Conservation (phyloP, 306 rosid genomes). For the Ormosia semicastrata region DNA sequence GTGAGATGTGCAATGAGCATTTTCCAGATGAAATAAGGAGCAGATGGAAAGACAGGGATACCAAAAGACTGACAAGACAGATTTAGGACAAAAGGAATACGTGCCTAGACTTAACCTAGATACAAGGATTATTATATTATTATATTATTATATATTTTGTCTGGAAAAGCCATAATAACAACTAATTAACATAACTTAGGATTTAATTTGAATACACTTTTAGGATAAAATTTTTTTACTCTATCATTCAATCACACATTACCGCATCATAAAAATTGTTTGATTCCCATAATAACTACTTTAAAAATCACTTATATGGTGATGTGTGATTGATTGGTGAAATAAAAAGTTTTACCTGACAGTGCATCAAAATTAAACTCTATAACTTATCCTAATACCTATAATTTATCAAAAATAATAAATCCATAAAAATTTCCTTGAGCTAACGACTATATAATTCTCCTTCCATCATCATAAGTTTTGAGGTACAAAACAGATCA, state of each 20-base stretch:
- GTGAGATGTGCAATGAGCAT: not conserved
- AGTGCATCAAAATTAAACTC: too few species aligned
- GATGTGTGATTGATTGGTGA: too few species aligned
- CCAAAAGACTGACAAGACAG: not conserved
- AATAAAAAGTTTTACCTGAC: too few species aligned
- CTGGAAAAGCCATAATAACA: not conserved
- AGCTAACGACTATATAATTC: not conserved
- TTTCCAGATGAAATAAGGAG: not conserved
- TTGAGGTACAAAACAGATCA: not conserved
- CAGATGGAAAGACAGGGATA: not conserved
- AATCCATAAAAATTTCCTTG: not conserved
- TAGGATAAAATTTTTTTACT: too few species aligned
- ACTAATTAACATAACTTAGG: not conserved
- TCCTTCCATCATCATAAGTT: not conserved
- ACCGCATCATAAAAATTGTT: too few species aligned
- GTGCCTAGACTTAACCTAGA: not conserved
- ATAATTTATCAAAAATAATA: not conserved
- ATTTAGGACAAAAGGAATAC: not conserved
- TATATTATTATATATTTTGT: not conserved
- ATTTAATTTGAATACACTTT: too few species aligned
- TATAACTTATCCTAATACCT: not conserved
- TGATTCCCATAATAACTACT: too few species aligned
- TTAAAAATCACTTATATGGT: too few species aligned
- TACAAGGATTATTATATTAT: not conserved
- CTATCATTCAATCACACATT: too few species aligned